Evolutionary conservation across 2,329 filamentous ascomycete species (phyloP).

Genomic region (Colletotrichum lini): DNA sequence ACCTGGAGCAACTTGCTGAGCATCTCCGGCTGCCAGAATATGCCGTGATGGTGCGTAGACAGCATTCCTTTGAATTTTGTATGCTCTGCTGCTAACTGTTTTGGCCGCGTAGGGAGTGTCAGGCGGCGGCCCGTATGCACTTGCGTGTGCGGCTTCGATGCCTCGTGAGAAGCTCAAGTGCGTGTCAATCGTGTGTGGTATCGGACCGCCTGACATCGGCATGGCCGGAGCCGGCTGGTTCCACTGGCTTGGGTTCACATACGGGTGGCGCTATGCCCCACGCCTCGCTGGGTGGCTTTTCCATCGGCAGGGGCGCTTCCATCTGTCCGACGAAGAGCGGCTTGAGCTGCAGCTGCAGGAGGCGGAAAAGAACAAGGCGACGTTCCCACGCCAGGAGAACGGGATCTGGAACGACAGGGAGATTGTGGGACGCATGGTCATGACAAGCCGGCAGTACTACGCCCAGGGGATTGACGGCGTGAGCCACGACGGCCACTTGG

Average conservation of each 20-base stretch:
- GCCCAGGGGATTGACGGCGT: constrained; percentile 37
- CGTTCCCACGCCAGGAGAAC: constrained; percentile 11
- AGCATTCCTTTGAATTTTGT: background rate
- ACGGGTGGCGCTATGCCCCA: constrained; percentile 38
- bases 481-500: constrained; percentile 28
- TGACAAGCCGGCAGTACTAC: constrained; percentile 34
- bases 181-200: constrained; percentile 44
- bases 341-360: constrained; percentile 22
- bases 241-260: constrained; percentile 40
- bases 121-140: constrained; percentile 45
- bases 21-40: constrained; percentile 33
- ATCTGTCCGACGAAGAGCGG: constrained; percentile 31
- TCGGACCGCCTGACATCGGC: constrained; percentile 45
- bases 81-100: background rate
- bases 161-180: constrained; percentile 37
- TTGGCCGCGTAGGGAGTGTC: constrained; percentile 40
- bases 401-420: constrained; percentile 30
- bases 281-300: constrained; percentile 37
- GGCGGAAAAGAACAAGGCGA: constrained; percentile 29
- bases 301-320: constrained; percentile 5
- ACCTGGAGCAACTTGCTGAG: constrained; percentile 32
- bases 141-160: constrained; percentile 43
- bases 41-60: constrained; percentile 28
- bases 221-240: constrained; percentile 42
- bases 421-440: constrained; percentile 31